phyloP scores from a whole-genome alignment of 2,329 filamentous ascomycete genomes.

The Penicillium italicum region DNA sequence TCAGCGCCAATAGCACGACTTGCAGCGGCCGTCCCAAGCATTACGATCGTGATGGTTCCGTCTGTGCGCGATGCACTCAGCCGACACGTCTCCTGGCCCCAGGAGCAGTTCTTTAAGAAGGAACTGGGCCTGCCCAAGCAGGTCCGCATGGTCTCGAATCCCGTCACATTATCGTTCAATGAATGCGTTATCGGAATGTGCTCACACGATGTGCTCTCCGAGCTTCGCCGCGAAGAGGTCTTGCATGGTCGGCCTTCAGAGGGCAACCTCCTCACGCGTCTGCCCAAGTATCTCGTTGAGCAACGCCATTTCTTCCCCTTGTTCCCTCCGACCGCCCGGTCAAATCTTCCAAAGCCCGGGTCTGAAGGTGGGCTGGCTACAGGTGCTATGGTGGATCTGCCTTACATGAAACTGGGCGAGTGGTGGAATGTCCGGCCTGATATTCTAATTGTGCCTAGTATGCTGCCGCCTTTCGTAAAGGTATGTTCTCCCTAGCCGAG shows the following conservation, averaged over 20 bases:
- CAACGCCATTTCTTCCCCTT: conserved; percentile 89
- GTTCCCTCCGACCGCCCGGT: conserved; percentile 73
- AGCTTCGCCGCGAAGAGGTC: conserved; percentile 73
- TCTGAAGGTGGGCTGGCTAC: conserved; percentile 59
- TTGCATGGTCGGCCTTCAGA: conserved; percentile 54
- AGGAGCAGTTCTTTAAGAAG: conserved; percentile 65
- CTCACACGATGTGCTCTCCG: conserved; percentile 77
- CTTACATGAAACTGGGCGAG: conserved; percentile 83
- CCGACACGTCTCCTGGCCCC: conserved; percentile 84
- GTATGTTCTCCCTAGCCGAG: conserved; percentile 47
- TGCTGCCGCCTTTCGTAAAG: conserved; percentile 81
- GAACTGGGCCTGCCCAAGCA: conserved; percentile 76
- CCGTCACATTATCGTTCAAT: conserved; percentile 84
- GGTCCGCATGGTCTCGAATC: conserved; percentile 78
- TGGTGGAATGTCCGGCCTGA: conserved; percentile 85
- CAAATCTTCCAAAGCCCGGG: conserved; percentile 62
- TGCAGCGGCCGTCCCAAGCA: conserved; percentile 64
- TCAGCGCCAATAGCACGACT: conserved; percentile 70
- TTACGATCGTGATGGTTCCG: conserved; percentile 78
- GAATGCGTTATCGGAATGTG: conserved; percentile 79
- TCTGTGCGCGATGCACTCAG: conserved; percentile 77
- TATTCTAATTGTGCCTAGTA: conserved; percentile 76
- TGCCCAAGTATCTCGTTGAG: conserved; percentile 75
- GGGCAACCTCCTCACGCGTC: conserved; percentile 63
- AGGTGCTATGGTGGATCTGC: conserved; percentile 75